phyloP scores from a whole-genome alignment of 495 filamentous ascomycete species.

The Trichoderma erinaceum region DNA sequence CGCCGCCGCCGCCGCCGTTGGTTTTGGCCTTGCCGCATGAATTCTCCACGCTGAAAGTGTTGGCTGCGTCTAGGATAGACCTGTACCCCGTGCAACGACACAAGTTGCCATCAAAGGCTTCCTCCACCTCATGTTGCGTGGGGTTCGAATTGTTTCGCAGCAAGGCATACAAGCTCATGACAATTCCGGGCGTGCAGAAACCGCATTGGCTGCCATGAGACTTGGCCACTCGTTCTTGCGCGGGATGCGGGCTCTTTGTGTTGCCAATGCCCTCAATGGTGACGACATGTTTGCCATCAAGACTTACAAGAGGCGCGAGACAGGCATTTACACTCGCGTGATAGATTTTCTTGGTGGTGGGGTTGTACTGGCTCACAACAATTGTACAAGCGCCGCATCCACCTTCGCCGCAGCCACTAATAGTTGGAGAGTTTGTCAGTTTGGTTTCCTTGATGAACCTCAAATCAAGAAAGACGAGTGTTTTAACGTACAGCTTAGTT shows the following conservation, averaged over 20 bases:
- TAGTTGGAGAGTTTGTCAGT: constrained; percentile 19
- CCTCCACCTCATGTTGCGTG: constrained; percentile 70
- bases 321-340: constrained; percentile 94
- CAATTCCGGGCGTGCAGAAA: constrained; percentile 96
- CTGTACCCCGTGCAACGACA: constrained; percentile 95
- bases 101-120: constrained; percentile 91
- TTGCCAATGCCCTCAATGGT: constrained; percentile 97
- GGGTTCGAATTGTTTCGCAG: constrained; percentile 65
- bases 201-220: constrained; percentile 62
- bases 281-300: constrained; percentile 98
- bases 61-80: constrained; percentile 87
- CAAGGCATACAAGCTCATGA: constrained; percentile 88
- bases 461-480: neutral
- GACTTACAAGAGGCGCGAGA: constrained; percentile 80
- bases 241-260: constrained; percentile 77
- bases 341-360: constrained; percentile 82
- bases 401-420: constrained; percentile 84
- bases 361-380: constrained; percentile 87
- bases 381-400: constrained; percentile 97
- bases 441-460: constrained; percentile 5
- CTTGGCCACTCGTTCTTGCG: constrained; percentile 86
- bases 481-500: constrained; percentile 47
- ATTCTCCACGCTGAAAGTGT: constrained; percentile 53
- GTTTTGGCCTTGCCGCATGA: constrained; percentile 51
- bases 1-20: constrained; percentile 55